These are phyloP conservation scores for Fusarium zealandicum DNA, from an alignment of 2,329 filamentous ascomycete genomes.

Conservation along the genomic window DNA sequence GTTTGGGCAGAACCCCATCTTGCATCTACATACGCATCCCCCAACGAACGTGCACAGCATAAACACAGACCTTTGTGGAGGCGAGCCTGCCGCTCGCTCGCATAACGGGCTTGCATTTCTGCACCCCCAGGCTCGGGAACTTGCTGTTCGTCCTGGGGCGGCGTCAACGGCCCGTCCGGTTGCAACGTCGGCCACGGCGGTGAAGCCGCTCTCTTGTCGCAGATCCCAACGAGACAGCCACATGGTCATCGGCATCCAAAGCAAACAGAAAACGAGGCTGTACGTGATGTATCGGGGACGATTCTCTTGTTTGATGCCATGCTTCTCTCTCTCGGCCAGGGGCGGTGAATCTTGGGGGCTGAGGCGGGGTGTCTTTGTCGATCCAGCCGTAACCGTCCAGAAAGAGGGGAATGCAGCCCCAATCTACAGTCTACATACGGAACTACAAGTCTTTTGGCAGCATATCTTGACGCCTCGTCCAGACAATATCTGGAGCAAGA, in stretches of 20 bases:
- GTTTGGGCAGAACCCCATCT: constrained; percentile 29
- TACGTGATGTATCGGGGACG: constrained; percentile 8
- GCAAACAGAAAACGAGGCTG: constrained; percentile 28
- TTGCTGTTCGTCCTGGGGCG: neutral
- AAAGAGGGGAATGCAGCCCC: constrained; percentile 29
- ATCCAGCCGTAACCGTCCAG: constrained; percentile 14
- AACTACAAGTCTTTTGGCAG: neutral
- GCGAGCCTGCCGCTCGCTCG: constrained; percentile 20
- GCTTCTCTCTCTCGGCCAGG: constrained; percentile 6
- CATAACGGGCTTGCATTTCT: constrained; percentile 25
- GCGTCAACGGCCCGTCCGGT: constrained; percentile 5
- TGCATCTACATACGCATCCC: constrained; percentile 27
- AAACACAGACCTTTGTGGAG: constrained; percentile 32
- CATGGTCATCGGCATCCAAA: constrained; percentile 10
- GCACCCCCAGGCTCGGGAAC: constrained; percentile 13
- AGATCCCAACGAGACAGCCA: constrained; percentile 18
- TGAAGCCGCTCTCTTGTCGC: constrained; percentile 12
- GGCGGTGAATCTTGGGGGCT: constrained; percentile 23
- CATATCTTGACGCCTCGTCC: neutral
- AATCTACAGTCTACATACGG: constrained; percentile 13
- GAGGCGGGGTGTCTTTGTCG: constrained; percentile 14
- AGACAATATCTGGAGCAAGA: too few species aligned
- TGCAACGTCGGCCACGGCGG: constrained; percentile 21
- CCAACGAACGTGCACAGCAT: constrained; percentile 26
- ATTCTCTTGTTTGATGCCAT: constrained; percentile 13